Percentiles rank a stretch among this genome's conserved stretches.
phyloP scores from a whole-genome alignment of 2,329 filamentous ascomycete species.

The Colletotrichum limetticola region DNA sequence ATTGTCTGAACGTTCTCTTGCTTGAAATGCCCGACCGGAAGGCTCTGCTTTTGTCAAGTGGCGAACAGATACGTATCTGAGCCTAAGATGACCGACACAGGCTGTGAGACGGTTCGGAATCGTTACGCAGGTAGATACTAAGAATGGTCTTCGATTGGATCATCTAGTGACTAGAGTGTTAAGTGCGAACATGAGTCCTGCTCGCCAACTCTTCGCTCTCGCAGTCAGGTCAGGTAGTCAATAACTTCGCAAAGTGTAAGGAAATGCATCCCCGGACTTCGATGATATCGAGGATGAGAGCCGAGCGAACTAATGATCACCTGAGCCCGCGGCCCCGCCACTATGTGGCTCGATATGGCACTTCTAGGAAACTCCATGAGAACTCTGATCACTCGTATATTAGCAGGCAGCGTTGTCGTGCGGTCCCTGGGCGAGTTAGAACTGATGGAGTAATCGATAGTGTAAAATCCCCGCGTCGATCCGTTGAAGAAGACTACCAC shows the following conservation, averaged over 20 bases:
- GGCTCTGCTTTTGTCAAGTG: not conserved
- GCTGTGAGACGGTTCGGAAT: not conserved
- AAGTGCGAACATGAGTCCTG: too few species aligned
- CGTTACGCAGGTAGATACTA: too few species aligned
- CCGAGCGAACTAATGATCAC: too few species aligned
- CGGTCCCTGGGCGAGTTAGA: not conserved
- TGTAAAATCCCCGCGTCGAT: not conserved
- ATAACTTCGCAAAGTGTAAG: not conserved
- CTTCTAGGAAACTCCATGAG: not conserved
- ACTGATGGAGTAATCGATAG: not conserved
- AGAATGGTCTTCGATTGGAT: too few species aligned
- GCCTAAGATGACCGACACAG: not conserved
- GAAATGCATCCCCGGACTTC: not conserved
- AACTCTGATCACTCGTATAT: not conserved
- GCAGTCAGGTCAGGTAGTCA: not conserved
- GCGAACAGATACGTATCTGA: not conserved
- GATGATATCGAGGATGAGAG: not conserved
- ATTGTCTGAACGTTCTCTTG: too few species aligned
- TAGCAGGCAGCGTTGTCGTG: not conserved
- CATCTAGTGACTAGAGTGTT: too few species aligned
- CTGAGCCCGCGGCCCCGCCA: not conserved
- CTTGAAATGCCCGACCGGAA: too few species aligned
- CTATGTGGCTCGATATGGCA: not conserved
- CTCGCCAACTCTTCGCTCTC: not conserved
- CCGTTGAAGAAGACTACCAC: not conserved